Conservation (phyloP, 2,329 filamentous ascomycete species). For the Verticillium albo-atrum region DNA sequence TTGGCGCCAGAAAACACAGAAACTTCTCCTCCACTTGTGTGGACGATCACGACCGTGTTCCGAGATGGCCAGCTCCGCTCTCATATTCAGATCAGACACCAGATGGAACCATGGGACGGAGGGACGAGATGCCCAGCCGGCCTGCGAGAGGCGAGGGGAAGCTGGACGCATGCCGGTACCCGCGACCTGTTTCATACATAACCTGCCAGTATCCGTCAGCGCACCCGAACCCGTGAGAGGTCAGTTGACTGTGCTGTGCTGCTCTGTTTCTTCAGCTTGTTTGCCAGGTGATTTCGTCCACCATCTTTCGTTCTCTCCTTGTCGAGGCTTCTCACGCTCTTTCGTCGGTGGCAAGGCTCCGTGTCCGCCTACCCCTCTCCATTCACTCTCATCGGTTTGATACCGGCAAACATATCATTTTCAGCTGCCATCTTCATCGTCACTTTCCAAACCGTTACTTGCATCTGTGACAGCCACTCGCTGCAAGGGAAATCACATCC, state of each 20-base stretch:
- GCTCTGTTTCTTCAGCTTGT: not conserved
- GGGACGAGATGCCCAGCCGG: not conserved
- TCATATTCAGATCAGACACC: not conserved
- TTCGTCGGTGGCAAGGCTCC: not conserved
- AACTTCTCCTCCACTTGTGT: not conserved
- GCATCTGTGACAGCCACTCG: not conserved
- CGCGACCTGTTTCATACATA: constrained; percentile 12
- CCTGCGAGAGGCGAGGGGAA: not conserved
- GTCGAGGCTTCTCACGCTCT: not conserved
- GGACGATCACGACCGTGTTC: not conserved
- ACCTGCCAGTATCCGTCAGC: constrained; percentile 5
- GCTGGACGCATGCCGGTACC: constrained; percentile 4
- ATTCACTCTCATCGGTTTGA: not conserved
- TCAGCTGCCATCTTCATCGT: not conserved
- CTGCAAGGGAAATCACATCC: not conserved
- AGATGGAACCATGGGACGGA: not conserved
- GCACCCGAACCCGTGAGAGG: not conserved
- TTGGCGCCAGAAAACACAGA: not conserved
- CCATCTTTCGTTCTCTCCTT: not conserved
- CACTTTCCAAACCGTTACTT: not conserved
- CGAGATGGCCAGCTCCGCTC: not conserved
- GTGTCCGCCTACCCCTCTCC: not conserved
- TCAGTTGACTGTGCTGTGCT: not conserved
- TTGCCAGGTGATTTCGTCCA: not conserved
- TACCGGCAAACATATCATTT: not conserved